Conservation (phyloP, 2,329 filamentous ascomycete genomes). For the Aspergillus ruber region DNA sequence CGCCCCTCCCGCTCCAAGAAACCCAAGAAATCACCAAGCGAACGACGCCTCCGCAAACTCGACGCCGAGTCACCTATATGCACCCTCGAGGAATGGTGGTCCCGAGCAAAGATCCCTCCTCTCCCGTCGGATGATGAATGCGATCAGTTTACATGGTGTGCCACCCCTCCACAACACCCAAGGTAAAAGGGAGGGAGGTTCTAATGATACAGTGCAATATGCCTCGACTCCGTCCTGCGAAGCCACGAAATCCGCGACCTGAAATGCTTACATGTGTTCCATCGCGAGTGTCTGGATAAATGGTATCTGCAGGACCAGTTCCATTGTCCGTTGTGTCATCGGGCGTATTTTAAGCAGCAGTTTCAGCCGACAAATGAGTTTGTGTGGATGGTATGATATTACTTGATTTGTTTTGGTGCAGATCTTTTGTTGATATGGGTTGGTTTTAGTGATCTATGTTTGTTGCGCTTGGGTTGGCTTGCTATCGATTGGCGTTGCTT, state of each 20-base stretch:
- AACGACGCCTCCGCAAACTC: conserved; percentile 26
- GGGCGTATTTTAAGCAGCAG: conserved; percentile 29
- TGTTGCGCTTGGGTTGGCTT: background rate
- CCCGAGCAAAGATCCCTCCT: conserved; percentile 25
- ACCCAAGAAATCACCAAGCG: conserved; percentile 17
- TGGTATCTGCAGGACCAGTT: conserved; percentile 35
- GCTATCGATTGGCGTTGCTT: background rate
- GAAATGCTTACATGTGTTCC: conserved; percentile 35
- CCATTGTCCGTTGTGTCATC: conserved; percentile 33
- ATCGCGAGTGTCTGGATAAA: conserved; percentile 34
- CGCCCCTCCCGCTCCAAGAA: conserved; percentile 9
- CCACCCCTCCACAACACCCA: background rate
- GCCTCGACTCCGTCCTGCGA: conserved; percentile 31
- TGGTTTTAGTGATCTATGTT: background rate
- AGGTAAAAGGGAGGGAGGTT: background rate
- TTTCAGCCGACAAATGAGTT: conserved; percentile 24
- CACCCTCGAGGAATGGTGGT: conserved; percentile 34
- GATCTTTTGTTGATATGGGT: too few relatives aligned
- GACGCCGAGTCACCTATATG: conserved; percentile 31
- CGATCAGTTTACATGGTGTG: conserved; percentile 32
- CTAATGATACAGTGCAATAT: conserved; percentile 24
- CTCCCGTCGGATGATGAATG: conserved; percentile 27
- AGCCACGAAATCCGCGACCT: conserved; percentile 32
- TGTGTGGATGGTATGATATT: conserved; percentile 28
- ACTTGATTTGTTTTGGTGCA: too few relatives aligned